phyloP scores from a whole-genome alignment of 345 rosid genomes.

The Melaleuca quinquenervia region DNA sequence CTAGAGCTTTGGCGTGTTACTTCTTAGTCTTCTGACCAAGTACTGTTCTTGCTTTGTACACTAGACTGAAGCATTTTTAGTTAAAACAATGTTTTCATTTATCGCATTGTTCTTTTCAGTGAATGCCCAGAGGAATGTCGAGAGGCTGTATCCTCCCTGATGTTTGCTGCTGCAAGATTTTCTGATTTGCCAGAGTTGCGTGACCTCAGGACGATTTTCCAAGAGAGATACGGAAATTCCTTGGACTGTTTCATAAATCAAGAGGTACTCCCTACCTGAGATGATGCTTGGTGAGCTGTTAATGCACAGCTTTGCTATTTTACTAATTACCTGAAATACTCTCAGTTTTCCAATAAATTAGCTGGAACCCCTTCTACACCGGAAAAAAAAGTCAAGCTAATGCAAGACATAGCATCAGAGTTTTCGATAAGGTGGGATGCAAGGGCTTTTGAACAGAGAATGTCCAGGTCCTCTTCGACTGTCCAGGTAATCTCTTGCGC shows the following conservation, averaged over 20 bases:
- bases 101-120: constrained; percentile 19
- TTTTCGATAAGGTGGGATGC: constrained; percentile 78
- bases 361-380: constrained; percentile 35
- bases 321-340: constrained; percentile 8
- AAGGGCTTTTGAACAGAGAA: constrained; percentile 41
- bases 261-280: constrained; percentile 36
- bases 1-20: neutral
- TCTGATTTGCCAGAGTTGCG: constrained; percentile 89
- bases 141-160: constrained; percentile 72
- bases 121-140: constrained; percentile 83
- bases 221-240: constrained; percentile 69
- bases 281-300: neutral
- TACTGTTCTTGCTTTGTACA: neutral
- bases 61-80: neutral
- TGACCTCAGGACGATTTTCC: constrained; percentile 74
- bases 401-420: constrained; percentile 73
- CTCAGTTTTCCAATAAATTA: constrained; percentile 57
- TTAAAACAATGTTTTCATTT: neutral
- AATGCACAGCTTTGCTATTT: neutral
- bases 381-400: constrained; percentile 59
- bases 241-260: constrained; percentile 51
- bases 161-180: constrained; percentile 93
- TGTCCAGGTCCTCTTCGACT: constrained; percentile 22
- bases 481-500: constrained; percentile 31
- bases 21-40: neutral